phyloP scores from a whole-genome alignment of 352 stramenopile species.

The Phytophthora aleatoria region DNA sequence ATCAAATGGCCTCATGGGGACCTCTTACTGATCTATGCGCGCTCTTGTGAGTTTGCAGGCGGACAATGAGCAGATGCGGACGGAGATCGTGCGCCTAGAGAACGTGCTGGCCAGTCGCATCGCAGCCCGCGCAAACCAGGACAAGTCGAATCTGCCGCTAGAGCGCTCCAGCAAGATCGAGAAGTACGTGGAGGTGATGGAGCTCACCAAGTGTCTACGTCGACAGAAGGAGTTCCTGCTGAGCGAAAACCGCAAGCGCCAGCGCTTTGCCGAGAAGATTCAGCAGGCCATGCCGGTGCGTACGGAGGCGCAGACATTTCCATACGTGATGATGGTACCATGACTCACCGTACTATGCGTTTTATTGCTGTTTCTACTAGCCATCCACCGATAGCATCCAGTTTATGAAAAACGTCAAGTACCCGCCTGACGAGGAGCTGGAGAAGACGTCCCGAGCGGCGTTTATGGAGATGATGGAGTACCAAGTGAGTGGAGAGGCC shows the following conservation, averaged over 20 bases:
- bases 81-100: constrained; percentile 79
- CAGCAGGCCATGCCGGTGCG: constrained; percentile 83
- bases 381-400: constrained; percentile 86
- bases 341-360: constrained; percentile 2
- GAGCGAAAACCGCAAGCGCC: constrained; percentile 85
- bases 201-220: constrained; percentile 86
- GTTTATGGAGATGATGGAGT: constrained; percentile 84
- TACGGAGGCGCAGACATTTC: background rate
- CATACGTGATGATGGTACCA: background rate
- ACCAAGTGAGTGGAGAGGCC: constrained; percentile 72
- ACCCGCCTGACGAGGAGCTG: constrained; percentile 74
- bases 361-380: constrained; percentile 31
- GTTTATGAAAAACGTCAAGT: constrained; percentile 91
- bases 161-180: constrained; percentile 86
- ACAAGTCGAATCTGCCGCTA: constrained; percentile 68
- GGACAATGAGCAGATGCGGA: constrained; percentile 81
- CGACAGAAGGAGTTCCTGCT: constrained; percentile 88
- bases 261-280: constrained; percentile 88
- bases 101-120: constrained; percentile 77
- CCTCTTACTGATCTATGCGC: background rate
- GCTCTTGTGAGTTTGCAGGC: constrained; percentile 31
- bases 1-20: background rate
- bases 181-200: constrained; percentile 89
- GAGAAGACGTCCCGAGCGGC: constrained; percentile 77
- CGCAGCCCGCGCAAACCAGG: constrained; percentile 68